Evolutionary conservation across 2,329 filamentous ascomycete species (phyloP).

Genomic region (Stachybotrys chlorohalonatus): DNA sequence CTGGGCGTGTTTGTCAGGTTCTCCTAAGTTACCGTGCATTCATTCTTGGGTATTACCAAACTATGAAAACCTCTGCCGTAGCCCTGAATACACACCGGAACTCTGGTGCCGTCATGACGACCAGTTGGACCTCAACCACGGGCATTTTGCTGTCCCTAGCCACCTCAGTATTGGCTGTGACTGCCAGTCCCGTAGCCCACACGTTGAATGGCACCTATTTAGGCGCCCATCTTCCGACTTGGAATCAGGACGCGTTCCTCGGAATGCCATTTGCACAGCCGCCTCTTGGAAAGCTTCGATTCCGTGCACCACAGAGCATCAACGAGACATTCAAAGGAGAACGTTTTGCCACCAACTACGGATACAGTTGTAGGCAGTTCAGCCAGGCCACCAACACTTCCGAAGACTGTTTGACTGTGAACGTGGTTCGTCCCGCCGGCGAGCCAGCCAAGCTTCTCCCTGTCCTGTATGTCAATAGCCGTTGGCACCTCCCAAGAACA

Average conservation of each 20-base stretch:
- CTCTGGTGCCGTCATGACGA: too few species aligned
- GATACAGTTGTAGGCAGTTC: conserved; percentile 38
- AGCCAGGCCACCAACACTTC: conserved; percentile 29
- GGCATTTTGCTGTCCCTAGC: background rate
- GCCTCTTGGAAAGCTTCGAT: conserved; percentile 24
- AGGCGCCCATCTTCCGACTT: conserved; percentile 20
- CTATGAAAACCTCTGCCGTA: too few species aligned
- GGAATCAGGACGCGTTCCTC: conserved; percentile 30
- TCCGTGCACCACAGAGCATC: conserved; percentile 24
- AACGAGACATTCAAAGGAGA: conserved; percentile 27
- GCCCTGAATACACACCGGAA: too few species aligned
- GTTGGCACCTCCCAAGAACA: background rate
- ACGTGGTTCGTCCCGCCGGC: conserved; percentile 30
- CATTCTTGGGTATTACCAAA: too few species aligned
- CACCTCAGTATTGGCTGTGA: conserved; percentile 1
- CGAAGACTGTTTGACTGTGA: conserved; percentile 38
- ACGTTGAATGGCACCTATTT: conserved; percentile 15
- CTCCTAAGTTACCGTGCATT: too few species aligned
- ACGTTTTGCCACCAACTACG: conserved; percentile 30
- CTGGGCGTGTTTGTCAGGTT: too few species aligned
- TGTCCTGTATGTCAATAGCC: conserved; percentile 14
- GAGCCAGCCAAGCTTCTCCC: conserved; percentile 23
- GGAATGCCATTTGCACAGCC: conserved; percentile 30
- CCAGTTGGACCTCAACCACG: too few species aligned
- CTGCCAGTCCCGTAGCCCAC: conserved; percentile 7